These are phyloP conservation scores for Tylopilus cervinicoccineus DNA, from an alignment of 768 basidiomycete species.

Conservation along the genomic window DNA sequence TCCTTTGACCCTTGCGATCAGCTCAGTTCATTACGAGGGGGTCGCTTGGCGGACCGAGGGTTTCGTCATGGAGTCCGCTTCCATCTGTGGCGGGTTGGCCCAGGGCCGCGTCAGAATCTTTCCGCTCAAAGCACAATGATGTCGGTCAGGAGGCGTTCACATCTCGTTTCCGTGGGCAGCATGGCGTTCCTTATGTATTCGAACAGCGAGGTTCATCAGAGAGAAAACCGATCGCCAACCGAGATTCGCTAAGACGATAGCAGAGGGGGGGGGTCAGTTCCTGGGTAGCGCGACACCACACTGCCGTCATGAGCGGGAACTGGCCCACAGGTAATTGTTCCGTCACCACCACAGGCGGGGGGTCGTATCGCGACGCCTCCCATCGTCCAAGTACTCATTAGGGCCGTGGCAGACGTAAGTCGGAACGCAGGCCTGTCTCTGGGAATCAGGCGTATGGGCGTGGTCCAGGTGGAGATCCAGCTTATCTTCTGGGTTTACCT, in stretches of 20 bases:
- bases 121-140: slow-evolving; percentile 1
- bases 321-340: slow-evolving; percentile 14
- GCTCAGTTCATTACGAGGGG: slow-evolving; percentile 21
- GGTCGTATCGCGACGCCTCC: slow-evolving; percentile 6
- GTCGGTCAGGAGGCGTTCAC: not conserved
- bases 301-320: slow-evolving; percentile 27
- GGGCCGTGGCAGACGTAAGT: slow-evolving; percentile 16
- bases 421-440: not conserved
- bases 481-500: slow-evolving; percentile 20
- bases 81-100: slow-evolving; percentile 14
- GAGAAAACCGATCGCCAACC: slow-evolving; percentile 18
- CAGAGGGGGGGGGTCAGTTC: slow-evolving; percentile 8
- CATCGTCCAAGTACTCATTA: slow-evolving; percentile 2
- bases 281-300: slow-evolving; percentile 17
- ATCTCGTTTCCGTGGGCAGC: slow-evolving; percentile 4
- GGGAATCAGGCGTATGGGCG: not conserved
- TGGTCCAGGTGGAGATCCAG: slow-evolving; percentile 4
- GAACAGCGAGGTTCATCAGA: not conserved
- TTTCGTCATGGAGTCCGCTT: slow-evolving; percentile 15
- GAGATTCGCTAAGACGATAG: slow-evolving; percentile 19
- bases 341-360: slow-evolving; percentile 13
- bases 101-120: slow-evolving; percentile 5
- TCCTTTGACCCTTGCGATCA: slow-evolving; percentile 16
- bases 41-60: slow-evolving; percentile 15
- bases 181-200: slow-evolving; percentile 15